Base-by-base conservation (phyloP, 306 rosid species). In the Dryas octopetala region DNA sequence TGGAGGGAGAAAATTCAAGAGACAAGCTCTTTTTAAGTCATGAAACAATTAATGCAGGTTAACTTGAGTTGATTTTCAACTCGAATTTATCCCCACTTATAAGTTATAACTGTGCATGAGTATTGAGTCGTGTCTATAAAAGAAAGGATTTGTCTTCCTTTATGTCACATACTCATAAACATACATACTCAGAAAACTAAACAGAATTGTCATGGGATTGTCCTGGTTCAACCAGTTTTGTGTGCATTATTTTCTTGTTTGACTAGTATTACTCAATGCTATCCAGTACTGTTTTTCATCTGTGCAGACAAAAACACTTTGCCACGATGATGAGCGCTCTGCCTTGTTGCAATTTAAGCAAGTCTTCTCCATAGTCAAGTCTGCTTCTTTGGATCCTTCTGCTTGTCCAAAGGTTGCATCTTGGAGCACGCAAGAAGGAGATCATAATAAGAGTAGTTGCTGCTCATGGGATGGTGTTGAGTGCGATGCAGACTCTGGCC, bases 391-490 rank as follows among this genome's bases (percentile, higher is more conserved):
- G 0, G 32, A 26, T 14, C 58, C 68, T 38, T 32, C 16, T 32
- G 75, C 70, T 26, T 60, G 48, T 60, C 73, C 71, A 0, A 70
- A 62, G 4, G 47, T 78, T 23, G 43, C 66, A 5, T 62, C 73
- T 10, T 78, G 82, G 82, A 46, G 2, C 2, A 28, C 2, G 43
- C 5, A 0, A 49, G 72, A 7, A 68, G 72, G 23, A 5, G 6
- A 57, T 16, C 2, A 9, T 6, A 3, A 44, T 5, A 10, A 3
- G 47, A 64, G 44, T n/a, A 16, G 63, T 11, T 78, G 82, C 19
- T 78, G 82, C 19, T 23, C 58, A 3, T 78, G 77, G 76, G 57
- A 77, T 13, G 76, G 76, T 47, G 58, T 78, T 0, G 66, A 70
- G 14, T 78, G 80, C 5, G 8, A 70, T 54, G 55, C 12, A 0